A percentile compares a stretch with the other conserved stretches of the same genome.
These are phyloP conservation scores for Psilocybe tampanensis DNA, from an alignment of 768 basidiomycete species.

Conservation along the genomic window DNA sequence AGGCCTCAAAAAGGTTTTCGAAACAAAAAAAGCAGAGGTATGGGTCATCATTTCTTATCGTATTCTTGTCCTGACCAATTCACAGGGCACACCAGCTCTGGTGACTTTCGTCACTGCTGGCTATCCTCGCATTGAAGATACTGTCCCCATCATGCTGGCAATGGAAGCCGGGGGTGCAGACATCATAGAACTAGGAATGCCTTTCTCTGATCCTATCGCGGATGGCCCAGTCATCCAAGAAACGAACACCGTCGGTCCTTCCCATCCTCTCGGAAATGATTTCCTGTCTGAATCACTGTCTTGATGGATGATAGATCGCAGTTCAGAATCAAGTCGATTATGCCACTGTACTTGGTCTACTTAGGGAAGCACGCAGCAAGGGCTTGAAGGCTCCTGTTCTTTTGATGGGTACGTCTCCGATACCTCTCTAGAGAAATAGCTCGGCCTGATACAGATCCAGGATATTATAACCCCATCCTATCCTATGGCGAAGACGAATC, in stretches of 20 bases:
- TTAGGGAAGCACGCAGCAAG: constrained; percentile 77
- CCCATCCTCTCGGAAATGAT: constrained; percentile 10
- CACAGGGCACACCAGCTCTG: constrained; percentile 60
- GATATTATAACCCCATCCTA: constrained; percentile 96
- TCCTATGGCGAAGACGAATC: constrained; percentile 96
- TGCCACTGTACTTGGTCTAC: constrained; percentile 66
- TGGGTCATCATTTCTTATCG: background rate
- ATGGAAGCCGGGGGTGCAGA: constrained; percentile 95
- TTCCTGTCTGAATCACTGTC: background rate
- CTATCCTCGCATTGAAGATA: constrained; percentile 77
- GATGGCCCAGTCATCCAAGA: constrained; percentile 95
- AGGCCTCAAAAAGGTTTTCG: constrained; percentile 68
- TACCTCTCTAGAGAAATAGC: background rate
- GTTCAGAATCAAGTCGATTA: constrained; percentile 83
- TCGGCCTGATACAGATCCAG: constrained; percentile 47
- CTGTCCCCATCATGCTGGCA: constrained; percentile 85
- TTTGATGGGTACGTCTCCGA: constrained; percentile 78
- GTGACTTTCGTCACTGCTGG: constrained; percentile 96
- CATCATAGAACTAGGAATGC: constrained; percentile 93
- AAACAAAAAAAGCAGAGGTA: constrained; percentile 62
- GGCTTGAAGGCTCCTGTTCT: constrained; percentile 86
- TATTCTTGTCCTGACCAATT: background rate
- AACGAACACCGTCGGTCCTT: constrained; percentile 89
- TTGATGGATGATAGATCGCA: constrained; percentile 61
- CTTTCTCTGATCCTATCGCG: constrained; percentile 95